Percentiles rank a stretch among this genome's conserved stretches.
phyloP scores from a whole-genome alignment of 2,329 filamentous ascomycete species.

The Lachnellula suecica region DNA sequence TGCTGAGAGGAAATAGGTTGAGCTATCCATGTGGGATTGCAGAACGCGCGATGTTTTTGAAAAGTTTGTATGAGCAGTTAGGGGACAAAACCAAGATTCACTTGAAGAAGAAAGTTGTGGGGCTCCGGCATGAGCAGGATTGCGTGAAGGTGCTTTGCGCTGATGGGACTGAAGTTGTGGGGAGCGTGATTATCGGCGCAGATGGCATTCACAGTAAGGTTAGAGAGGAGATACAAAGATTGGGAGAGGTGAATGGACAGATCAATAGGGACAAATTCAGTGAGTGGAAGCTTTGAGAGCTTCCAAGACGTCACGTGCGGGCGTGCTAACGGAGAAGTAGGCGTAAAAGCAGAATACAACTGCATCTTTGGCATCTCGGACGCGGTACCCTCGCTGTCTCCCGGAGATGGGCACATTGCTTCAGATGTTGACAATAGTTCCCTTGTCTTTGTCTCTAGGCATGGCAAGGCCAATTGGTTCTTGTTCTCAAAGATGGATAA shows the following conservation, averaged over 20 bases:
- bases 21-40: neutral
- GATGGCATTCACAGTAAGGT: slow-evolving; percentile 26
- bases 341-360: slow-evolving; percentile 25
- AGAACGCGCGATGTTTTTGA: slow-evolving; percentile 7
- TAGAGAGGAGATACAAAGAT: slow-evolving; percentile 32
- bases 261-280: slow-evolving; percentile 18
- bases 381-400: slow-evolving; percentile 6
- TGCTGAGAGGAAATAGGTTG: neutral
- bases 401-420: slow-evolving; percentile 14
- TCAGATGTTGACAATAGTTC: slow-evolving; percentile 16
- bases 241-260: slow-evolving; percentile 23
- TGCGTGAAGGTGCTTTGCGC: slow-evolving; percentile 17
- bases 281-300: slow-evolving; percentile 5
- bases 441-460: slow-evolving; percentile 18
- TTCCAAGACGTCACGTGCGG: neutral
- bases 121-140: slow-evolving; percentile 11
- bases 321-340: slow-evolving; percentile 8
- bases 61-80: slow-evolving; percentile 21
- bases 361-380: slow-evolving; percentile 25
- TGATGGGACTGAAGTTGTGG: slow-evolving; percentile 21
- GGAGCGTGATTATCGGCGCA: slow-evolving; percentile 27
- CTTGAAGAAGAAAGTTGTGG: slow-evolving; percentile 18
- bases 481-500: slow-evolving; percentile 21
- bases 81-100: slow-evolving; percentile 19
- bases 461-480: slow-evolving; percentile 21